Conservation (phyloP, 306 rosid genomes). For the Medicago truncatula region DNA sequence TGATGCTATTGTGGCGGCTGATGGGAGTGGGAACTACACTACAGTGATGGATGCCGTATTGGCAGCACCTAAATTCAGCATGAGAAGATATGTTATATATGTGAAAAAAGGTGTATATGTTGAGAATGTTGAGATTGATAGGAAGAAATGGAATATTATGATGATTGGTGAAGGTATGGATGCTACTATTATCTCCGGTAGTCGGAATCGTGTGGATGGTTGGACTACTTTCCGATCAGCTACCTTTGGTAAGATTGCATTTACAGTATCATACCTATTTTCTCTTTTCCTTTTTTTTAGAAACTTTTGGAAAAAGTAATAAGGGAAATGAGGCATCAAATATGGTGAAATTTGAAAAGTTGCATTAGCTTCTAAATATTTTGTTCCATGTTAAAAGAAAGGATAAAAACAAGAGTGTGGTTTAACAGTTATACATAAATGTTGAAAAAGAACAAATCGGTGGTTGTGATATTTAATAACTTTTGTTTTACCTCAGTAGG, state of each 20-base stretch:
- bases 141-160: conserved; percentile 89
- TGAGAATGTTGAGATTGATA: conserved; percentile 80
- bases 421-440: no score
- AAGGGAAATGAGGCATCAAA: neutral
- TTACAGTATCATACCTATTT: neutral
- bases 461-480: neutral
- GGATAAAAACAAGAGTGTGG: neutral
- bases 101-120: conserved; percentile 71
- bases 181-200: conserved; percentile 69
- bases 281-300: neutral
- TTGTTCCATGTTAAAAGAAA: neutral
- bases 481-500: neutral
- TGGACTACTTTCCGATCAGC: conserved; percentile 81
- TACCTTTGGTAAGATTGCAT: conserved; percentile 70
- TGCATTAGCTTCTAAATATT: neutral
- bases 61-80: conserved; percentile 76
- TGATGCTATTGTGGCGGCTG: conserved; percentile 68
- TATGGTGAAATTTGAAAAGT: neutral
- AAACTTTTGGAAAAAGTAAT: neutral
- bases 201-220: conserved; percentile 59
- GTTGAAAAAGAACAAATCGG: neutral
- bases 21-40: conserved; percentile 73
- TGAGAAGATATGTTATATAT: conserved; percentile 65
- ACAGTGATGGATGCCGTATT: conserved; percentile 65
- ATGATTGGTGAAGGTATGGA: conserved; percentile 81